A percentile compares a stretch with the other conserved stretches of the same genome.
Conservation (phyloP, 2,329 filamentous ascomycete genomes). For the Penicillium sp. region DNA sequence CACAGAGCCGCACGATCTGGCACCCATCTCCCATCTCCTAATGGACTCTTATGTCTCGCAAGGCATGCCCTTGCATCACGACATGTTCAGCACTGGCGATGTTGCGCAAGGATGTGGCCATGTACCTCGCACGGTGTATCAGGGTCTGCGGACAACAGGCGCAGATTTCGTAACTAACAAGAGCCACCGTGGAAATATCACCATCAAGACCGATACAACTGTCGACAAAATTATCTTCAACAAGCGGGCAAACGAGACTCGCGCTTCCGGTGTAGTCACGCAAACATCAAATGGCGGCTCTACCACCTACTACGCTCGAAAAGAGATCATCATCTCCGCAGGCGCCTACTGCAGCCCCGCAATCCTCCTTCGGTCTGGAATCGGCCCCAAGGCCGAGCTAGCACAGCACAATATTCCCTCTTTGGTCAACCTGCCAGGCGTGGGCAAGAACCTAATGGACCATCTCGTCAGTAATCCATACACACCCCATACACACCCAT, state of each 20-base stretch:
- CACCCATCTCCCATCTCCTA: constrained; percentile 57
- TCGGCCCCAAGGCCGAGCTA: constrained; percentile 49
- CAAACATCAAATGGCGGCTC: constrained; percentile 33
- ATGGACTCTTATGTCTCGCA: constrained; percentile 55
- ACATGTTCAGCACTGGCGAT: constrained; percentile 59
- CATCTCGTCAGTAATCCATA: constrained; percentile 43
- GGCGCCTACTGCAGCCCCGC: constrained; percentile 53
- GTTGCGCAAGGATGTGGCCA: constrained; percentile 57
- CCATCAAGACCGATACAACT: constrained; percentile 48
- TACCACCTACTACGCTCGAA: constrained; percentile 40
- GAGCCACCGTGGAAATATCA: constrained; percentile 47
- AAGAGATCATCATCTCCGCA: constrained; percentile 50
- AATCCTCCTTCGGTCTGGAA: constrained; percentile 54
- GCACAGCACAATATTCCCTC: constrained; percentile 44
- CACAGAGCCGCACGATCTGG: constrained; percentile 57
- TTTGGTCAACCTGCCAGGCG: constrained; percentile 49
- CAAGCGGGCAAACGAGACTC: constrained; percentile 33
- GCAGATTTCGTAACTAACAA: constrained; percentile 54
- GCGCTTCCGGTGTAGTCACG: constrained; percentile 40
- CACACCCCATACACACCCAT: not conserved
- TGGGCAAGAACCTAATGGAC: constrained; percentile 55
- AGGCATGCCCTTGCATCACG: constrained; percentile 55
- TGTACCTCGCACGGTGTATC: constrained; percentile 52
- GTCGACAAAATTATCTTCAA: constrained; percentile 56
- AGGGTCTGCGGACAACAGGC: constrained; percentile 53